Evolutionary conservation across 2,329 filamentous ascomycete genomes (phyloP).

Genomic region (Rhynchosporium secalis): DNA sequence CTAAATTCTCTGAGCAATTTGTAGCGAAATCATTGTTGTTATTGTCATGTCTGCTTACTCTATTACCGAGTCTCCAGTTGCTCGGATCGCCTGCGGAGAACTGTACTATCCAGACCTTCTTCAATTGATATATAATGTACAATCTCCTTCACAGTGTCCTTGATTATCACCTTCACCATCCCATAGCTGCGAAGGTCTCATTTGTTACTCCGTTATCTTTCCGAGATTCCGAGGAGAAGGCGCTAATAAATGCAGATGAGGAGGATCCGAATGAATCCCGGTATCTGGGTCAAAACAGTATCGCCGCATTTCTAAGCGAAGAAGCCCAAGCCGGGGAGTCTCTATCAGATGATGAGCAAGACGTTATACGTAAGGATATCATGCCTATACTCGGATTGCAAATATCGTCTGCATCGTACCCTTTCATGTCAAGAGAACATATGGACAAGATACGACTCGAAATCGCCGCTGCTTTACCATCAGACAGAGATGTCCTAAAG

Average conservation of each 20-base stretch:
- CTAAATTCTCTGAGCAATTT: too few species aligned
- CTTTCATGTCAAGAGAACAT: constrained; percentile 64
- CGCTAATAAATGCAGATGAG: constrained; percentile 45
- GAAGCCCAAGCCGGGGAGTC: constrained; percentile 52
- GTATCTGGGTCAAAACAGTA: constrained; percentile 68
- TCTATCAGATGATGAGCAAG: constrained; percentile 49
- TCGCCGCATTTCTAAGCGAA: constrained; percentile 63
- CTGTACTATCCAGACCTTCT: background rate
- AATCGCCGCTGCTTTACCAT: constrained; percentile 61
- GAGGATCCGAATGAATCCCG: constrained; percentile 56
- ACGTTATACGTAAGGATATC: constrained; percentile 61
- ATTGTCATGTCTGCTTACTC: background rate
- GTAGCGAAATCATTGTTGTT: background rate
- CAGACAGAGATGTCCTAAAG: constrained; percentile 67
- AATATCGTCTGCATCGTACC: constrained; percentile 62
- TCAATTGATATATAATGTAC: too few species aligned
- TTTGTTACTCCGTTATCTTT: background rate
- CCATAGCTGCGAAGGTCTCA: too few species aligned
- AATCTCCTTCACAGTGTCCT: too few species aligned
- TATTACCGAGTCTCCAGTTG: background rate
- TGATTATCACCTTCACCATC: too few species aligned
- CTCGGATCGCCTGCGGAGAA: background rate
- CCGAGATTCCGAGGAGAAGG: constrained; percentile 5
- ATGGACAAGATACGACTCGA: constrained; percentile 60
- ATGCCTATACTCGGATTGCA: constrained; percentile 65